Evolutionary conservation across 257 asterid species (phyloP).

Genomic region (Oldenlandia corymbosa): DNA sequence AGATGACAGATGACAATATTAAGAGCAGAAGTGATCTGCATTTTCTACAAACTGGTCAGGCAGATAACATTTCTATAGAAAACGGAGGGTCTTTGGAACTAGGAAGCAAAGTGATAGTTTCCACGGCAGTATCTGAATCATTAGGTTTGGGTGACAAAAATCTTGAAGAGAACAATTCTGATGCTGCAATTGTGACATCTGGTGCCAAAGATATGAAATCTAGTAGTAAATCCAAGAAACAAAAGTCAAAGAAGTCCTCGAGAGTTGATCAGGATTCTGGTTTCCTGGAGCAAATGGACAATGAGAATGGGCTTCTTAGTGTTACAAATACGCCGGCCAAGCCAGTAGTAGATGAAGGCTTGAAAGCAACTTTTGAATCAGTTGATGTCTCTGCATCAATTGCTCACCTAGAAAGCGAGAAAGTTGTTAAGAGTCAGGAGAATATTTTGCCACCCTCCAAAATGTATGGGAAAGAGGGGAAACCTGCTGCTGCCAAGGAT

Average conservation of each 20-base stretch:
- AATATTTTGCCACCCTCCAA: constrained; percentile 17
- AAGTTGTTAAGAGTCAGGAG: constrained; percentile 17
- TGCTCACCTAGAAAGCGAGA: constrained; percentile 18
- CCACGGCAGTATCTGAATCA: constrained; percentile 6
- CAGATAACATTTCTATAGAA: not conserved
- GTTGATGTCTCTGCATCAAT: constrained; percentile 19
- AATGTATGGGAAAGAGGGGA: too few relatives aligned
- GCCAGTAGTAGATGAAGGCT: constrained; percentile 20
- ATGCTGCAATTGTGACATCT: not conserved
- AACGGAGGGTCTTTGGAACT: constrained; percentile 2
- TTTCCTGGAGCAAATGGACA: constrained; percentile 13
- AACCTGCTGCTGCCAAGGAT: too few relatives aligned
- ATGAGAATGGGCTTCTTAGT: constrained; percentile 19
- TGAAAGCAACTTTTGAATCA: constrained; percentile 21
- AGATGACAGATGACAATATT: constrained; percentile 8
- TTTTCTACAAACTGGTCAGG: constrained; percentile 3
- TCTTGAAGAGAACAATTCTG: constrained; percentile 2
- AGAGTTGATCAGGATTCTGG: constrained; percentile 1
- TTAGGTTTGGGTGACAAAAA: constrained; percentile 4
- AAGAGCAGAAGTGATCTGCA: constrained; percentile 1
- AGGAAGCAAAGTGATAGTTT: not conserved
- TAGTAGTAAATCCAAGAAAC: constrained; percentile 14
- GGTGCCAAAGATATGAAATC: constrained; percentile 14
- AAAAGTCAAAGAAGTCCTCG: constrained; percentile 9
- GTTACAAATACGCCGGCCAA: constrained; percentile 13